A percentile compares a stretch with the other conserved stretches of the same genome.
phyloP scores from a whole-genome alignment of 805 yeast genomes.

The Metschnikowia kunwiensis region DNA sequence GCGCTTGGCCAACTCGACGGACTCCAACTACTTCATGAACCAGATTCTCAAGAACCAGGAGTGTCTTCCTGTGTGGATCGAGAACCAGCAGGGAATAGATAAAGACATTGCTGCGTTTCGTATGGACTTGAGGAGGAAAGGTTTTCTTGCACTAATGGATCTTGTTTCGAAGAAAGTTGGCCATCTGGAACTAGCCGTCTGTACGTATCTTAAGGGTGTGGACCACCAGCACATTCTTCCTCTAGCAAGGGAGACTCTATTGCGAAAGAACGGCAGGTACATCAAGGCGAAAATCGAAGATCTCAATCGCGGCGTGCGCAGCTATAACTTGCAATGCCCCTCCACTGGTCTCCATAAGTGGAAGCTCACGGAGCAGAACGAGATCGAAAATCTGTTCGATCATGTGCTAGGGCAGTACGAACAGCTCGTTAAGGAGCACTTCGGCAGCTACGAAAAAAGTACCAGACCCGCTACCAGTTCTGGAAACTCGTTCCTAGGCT shows the following conservation, averaged over 20 bases:
- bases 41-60: conserved; percentile 73
- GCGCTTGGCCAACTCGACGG: conserved; percentile 60
- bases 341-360: conserved; percentile 36
- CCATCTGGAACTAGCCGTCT: neutral
- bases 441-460: neutral
- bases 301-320: conserved; percentile 24
- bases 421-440: conserved; percentile 1
- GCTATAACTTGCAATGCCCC: conserved; percentile 40
- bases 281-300: conserved; percentile 13
- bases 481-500: neutral
- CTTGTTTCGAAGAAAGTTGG: neutral
- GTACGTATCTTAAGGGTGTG: neutral
- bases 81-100: conserved; percentile 61
- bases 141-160: conserved; percentile 1
- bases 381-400: conserved; percentile 22
- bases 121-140: conserved; percentile 30
- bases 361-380: conserved; percentile 29
- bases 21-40: conserved; percentile 69
- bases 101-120: conserved; percentile 48
- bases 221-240: neutral
- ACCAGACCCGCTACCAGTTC: neutral
- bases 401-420: conserved; percentile 14
- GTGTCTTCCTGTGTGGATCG: conserved; percentile 88
- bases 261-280: conserved; percentile 6
- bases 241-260: neutral